Base-by-base conservation (phyloP, 2,329 filamentous ascomycete genomes). In the Penicillium sp. region DNA sequence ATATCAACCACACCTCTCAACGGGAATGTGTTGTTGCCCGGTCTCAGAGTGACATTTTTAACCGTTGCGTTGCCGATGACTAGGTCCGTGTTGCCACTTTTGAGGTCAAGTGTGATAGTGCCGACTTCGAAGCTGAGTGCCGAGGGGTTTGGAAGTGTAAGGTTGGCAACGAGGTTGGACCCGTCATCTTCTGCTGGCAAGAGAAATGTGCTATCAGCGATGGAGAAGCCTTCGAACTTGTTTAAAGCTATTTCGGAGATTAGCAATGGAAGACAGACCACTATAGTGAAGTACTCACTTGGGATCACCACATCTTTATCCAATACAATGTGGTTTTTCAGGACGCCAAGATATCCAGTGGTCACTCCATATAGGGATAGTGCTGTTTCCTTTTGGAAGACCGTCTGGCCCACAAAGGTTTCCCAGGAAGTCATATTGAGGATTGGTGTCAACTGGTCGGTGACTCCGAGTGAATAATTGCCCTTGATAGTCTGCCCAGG, bases 71-170 rank as follows among this genome's bases (percentile, higher is more conserved):
- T 55, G 4, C 59, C 60, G 19, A 62, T 50, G 2, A 48, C n/a
- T 2, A 58, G 35, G 34, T 38, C 38, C 32, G 48, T 33, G 29
- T 56, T 45, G 5, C 49, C 55, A n/a, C 45, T 57, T 38, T 59
- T 57, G 13, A 61, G 29, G 19, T 61, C 53, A 22, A 61, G 42
- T 1, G 40, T 52, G n/a, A 61, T 43, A 2, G 53, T 60, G 5
- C 59, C 59, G 4, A 61, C 55, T 37, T 61, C 49, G n/a, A 61
- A 51, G 10, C 42, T 53, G 13, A 61, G 40, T n/a, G 53, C 47
- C 3, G 53, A 56, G 6, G 52, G 57, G 28, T 61, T 61, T 13
- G 59, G 59, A 3, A 61, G 53, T 5, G 52, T 55, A 3, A 55
- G 38, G 28, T 57, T 60, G 32, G 55, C 59, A 21, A 58, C 47